Conservation (phyloP, 768 basidiomycete genomes). For the Lactarius quietus region DNA sequence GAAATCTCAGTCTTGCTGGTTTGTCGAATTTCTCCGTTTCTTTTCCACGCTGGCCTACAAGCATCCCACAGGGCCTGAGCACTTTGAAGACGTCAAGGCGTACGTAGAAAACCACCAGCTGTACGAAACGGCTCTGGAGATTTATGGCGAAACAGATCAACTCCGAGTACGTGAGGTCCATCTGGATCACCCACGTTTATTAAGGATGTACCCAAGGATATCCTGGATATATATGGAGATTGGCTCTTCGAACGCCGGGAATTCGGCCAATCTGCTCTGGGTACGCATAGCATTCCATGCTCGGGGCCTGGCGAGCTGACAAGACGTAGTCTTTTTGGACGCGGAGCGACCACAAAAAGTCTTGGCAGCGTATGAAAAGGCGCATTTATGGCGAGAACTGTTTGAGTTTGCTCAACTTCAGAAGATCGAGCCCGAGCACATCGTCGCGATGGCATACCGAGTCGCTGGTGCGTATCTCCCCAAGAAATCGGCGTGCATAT, state of each 20-base stretch:
- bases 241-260: conserved; percentile 85
- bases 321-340: conserved; percentile 62
- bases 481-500: background rate
- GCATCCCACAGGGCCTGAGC: conserved; percentile 48
- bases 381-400: conserved; percentile 86
- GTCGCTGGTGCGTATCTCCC: conserved; percentile 62
- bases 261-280: conserved; percentile 77
- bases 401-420: conserved; percentile 71
- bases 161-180: conserved; percentile 47
- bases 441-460: conserved; percentile 65
- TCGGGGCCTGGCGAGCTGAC: background rate
- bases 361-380: conserved; percentile 84
- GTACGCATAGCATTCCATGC: conserved; percentile 38
- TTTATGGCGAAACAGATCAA: conserved; percentile 67
- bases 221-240: conserved; percentile 76
- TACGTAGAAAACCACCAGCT: conserved; percentile 80
- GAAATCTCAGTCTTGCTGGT: conserved; percentile 72
- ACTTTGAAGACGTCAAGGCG: conserved; percentile 73
- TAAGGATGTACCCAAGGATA: conserved; percentile 39
- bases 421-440: conserved; percentile 49
- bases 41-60: background rate
- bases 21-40: conserved; percentile 8
- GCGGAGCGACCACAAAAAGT: conserved; percentile 65
- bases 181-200: background rate
- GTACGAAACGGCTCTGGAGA: conserved; percentile 65